Conservation (phyloP, 2,329 filamentous ascomycete genomes). For the Neonectria sp. region DNA sequence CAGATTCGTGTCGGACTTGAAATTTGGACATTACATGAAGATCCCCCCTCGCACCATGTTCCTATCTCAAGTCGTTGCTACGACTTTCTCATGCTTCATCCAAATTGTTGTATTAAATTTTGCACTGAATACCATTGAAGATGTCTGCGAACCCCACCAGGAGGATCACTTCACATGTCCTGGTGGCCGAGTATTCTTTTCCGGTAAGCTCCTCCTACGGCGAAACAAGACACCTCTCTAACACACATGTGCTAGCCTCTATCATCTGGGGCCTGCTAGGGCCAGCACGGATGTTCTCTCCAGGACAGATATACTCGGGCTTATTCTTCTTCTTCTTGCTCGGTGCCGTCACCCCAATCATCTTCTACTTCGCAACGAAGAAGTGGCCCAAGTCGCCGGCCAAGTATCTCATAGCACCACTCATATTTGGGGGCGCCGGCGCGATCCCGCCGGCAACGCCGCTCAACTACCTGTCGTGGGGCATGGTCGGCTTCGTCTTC, state of each 20-base stretch:
- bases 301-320: conserved; percentile 72
- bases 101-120: conserved; percentile 77
- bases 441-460: conserved; percentile 77
- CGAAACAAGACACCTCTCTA: conserved; percentile 3
- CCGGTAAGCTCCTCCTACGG: conserved; percentile 56
- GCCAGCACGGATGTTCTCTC: conserved; percentile 74
- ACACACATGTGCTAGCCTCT: conserved; percentile 60
- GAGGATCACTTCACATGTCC: conserved; percentile 74
- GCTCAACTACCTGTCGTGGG: conserved; percentile 83
- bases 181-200: conserved; percentile 75
- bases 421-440: conserved; percentile 74
- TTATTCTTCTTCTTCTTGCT: conserved; percentile 73
- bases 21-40: conserved; percentile 83
- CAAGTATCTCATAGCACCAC: conserved; percentile 71
- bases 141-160: conserved; percentile 73
- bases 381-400: conserved; percentile 66
- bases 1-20: conserved; percentile 76
- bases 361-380: conserved; percentile 65
- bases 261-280: conserved; percentile 79
- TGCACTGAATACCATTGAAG: conserved; percentile 72
- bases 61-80: conserved; percentile 75
- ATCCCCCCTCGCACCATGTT: conserved; percentile 78
- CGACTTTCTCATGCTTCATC: conserved; percentile 76
- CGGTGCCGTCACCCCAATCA: conserved; percentile 67
- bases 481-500: conserved; percentile 78